phyloP scores from a whole-genome alignment of 768 basidiomycete genomes.

The Gymnopilus dilepis region DNA sequence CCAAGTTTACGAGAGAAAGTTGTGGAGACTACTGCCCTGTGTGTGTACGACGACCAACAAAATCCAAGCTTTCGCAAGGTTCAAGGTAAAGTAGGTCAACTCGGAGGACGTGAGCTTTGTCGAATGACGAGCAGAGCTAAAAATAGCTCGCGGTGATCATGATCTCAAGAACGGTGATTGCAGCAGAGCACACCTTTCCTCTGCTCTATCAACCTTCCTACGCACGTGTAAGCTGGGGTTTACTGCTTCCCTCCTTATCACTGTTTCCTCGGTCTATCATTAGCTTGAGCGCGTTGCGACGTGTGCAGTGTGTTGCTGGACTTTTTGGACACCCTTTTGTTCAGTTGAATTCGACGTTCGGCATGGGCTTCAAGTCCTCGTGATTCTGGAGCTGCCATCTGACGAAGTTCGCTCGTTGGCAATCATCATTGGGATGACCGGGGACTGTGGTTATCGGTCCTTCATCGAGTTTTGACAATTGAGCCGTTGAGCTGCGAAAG shows the following conservation, averaged over 20 bases:
- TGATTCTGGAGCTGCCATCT: background rate
- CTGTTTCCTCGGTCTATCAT: conserved; percentile 4
- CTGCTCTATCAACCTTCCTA: background rate
- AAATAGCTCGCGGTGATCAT: too few species aligned
- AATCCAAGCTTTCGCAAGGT: too few species aligned
- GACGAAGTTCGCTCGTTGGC: background rate
- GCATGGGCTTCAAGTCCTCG: background rate
- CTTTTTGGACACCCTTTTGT: background rate
- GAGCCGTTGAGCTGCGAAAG: too few species aligned
- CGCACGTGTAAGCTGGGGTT: conserved; percentile 10
- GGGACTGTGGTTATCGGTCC: background rate
- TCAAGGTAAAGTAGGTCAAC: background rate
- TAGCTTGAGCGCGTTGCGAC: background rate
- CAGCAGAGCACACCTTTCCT: background rate
- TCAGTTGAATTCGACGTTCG: background rate
- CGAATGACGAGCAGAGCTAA: background rate
- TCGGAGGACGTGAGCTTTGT: background rate
- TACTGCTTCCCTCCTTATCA: conserved; percentile 14
- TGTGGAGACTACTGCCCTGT: too few species aligned
- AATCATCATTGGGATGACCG: too few species aligned
- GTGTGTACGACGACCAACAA: too few species aligned
- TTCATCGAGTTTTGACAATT: too few species aligned
- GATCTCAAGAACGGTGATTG: conserved; percentile 1
- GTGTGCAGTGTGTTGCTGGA: background rate
- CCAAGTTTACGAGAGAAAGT: too few species aligned